Evolutionary conservation across 441 rosid species (phyloP).

Genomic region (Pelargonium myrrhifolium): DNA sequence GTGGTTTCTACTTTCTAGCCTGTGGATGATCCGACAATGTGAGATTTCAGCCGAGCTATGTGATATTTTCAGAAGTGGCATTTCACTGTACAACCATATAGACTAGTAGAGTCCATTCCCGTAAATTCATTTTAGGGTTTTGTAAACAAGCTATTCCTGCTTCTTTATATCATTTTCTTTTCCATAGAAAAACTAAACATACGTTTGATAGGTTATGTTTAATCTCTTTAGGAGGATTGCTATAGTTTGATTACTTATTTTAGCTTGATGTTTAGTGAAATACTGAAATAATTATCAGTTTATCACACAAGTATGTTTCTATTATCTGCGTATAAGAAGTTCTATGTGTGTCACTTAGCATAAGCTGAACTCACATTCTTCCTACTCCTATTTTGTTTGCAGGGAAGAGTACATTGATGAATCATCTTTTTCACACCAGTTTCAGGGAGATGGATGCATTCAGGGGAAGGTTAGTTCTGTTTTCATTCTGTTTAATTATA

Average conservation of each 20-base stretch:
- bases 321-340: background rate
- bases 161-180: background rate
- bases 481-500: background rate
- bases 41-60: background rate
- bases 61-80: slow-evolving; percentile 1
- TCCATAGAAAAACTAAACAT: background rate
- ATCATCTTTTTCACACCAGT: slow-evolving; percentile 68
- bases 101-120: background rate
- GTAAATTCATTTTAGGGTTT: background rate
- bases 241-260: background rate
- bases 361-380: slow-evolving; percentile 4
- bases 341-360: background rate
- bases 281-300: background rate
- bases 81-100: background rate
- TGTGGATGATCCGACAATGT: too few relatives aligned
- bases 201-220: background rate
- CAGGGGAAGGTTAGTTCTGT: slow-evolving; percentile 50
- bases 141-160: background rate
- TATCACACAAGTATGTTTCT: background rate
- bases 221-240: background rate
- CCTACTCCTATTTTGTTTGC: slow-evolving; percentile 7
- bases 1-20: background rate
- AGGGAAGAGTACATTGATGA: slow-evolving; percentile 85
- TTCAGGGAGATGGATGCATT: slow-evolving; percentile 88
- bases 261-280: background rate